Base-by-base conservation (phyloP, 2,329 filamentous ascomycete species). In the Cladosporium sp. region DNA sequence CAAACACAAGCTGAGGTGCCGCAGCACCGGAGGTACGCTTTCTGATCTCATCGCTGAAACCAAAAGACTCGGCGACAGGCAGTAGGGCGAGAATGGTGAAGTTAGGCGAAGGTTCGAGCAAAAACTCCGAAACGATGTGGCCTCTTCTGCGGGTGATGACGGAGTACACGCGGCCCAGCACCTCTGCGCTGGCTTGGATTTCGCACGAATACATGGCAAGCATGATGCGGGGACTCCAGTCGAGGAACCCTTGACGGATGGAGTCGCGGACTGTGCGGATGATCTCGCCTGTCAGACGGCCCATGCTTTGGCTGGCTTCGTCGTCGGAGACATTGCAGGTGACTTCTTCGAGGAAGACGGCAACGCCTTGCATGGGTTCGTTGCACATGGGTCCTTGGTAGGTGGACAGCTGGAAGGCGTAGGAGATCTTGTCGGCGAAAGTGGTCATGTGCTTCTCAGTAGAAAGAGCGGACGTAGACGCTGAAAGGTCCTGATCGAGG, bases 121-220 rank as follows among this genome's bases (percentile, higher is more conserved):
- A 89, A 19, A 86, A 85, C 75, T 99, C 94, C 9, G 89, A 89
- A 20, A 96, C 84, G 54, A 99, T 95, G 36, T 87, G 88, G 24
- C 94, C 94, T 34, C 92, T 87, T 4, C 94, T 89, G 1, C 93
- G 88, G 32, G 93, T 97, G n/a, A 99, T 86, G n/a, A 97, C 93
- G 64, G 90, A 90, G 79, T 99, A 99, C 34, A 97, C 94, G 28
- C 91, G 87, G 20, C 94, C 94, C 4, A 99, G 85, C 40, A 97
- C 94, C 74, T 97, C 94, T 67, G 92, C 86, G 20, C 90, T 92
- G 28, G 93, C 91, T 80, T 97, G 94, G 68, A 99, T 97, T 72
- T 97, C 94, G 72, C 93, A 96, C 56, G 85, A 91, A 78, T 99
- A 99, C 91, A 97, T 97, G 52, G 94, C 94, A 44, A 99, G 84